Percentiles rank a stretch among this genome's conserved stretches.
Evolutionary conservation across 345 rosid genomes (phyloP).

Genomic region (Brassica cretica): DNA sequence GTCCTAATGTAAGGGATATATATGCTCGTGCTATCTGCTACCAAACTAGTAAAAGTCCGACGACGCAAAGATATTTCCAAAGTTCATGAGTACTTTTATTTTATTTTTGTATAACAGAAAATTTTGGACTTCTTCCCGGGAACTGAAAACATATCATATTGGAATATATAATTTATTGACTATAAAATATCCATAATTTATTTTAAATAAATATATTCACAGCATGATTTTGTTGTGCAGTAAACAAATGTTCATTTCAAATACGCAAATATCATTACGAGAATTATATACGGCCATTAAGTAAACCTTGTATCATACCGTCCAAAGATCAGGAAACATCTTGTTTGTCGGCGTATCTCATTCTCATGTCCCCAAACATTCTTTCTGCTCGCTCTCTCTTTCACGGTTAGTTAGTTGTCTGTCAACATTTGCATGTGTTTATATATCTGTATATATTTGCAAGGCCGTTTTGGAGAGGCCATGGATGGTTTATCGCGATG

Average conservation of each 20-base stretch:
- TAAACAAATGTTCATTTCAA: neutral
- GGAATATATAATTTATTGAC: neutral
- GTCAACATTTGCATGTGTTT: too few relatives aligned
- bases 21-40: conserved; percentile 10
- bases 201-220: neutral
- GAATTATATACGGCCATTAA: neutral
- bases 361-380: neutral
- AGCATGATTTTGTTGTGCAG: neutral
- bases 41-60: conserved; percentile 18
- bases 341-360: conserved; percentile 20
- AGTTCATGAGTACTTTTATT: neutral
- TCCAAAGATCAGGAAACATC: neutral
- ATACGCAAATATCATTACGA: neutral
- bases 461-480: too few relatives aligned
- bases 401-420: too few relatives aligned
- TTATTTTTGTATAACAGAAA: neutral
- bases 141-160: neutral
- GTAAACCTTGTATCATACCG: neutral
- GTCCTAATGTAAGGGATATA: neutral
- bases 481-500: too few relatives aligned
- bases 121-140: neutral
- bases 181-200: neutral
- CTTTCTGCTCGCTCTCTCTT: too few relatives aligned
- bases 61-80: conserved; percentile 2
- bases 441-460: too few relatives aligned